phyloP scores from a whole-genome alignment of 83 land plant species.

The Thuja plicata region DNA sequence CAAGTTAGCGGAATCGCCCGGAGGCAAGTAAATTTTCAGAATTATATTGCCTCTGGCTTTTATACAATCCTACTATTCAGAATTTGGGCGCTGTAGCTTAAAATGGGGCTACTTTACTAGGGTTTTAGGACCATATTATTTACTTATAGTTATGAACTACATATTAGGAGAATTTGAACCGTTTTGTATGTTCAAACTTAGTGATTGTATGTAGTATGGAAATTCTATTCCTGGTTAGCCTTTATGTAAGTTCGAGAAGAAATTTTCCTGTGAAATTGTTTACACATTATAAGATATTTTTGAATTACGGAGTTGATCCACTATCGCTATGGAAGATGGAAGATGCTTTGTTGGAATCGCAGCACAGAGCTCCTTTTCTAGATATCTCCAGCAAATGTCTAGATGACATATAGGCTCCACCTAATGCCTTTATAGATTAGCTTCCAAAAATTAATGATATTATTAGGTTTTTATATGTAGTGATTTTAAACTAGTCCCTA shows the following conservation, averaged over 20 bases:
- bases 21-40: background rate
- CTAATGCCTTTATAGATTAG: background rate
- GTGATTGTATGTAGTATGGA: background rate
- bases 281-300: background rate
- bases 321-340: background rate
- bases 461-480: no score
- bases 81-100: background rate
- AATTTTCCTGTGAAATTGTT: background rate
- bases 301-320: background rate
- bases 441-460: no score
- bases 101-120: background rate
- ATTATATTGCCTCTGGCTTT: background rate
- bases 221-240: background rate
- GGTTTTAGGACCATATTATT: background rate
- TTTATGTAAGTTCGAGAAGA: background rate
- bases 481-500: no score
- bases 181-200: background rate
- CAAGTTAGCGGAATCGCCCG: conserved; percentile 3
- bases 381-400: background rate
- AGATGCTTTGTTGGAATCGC: background rate
- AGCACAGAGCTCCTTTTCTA: background rate
- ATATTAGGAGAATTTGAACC: background rate
- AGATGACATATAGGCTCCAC: background rate
- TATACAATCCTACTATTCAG: background rate
- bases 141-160: background rate